These are phyloP conservation scores for Leccinum boreale DNA, from an alignment of 768 basidiomycete species.

Conservation along the genomic window DNA sequence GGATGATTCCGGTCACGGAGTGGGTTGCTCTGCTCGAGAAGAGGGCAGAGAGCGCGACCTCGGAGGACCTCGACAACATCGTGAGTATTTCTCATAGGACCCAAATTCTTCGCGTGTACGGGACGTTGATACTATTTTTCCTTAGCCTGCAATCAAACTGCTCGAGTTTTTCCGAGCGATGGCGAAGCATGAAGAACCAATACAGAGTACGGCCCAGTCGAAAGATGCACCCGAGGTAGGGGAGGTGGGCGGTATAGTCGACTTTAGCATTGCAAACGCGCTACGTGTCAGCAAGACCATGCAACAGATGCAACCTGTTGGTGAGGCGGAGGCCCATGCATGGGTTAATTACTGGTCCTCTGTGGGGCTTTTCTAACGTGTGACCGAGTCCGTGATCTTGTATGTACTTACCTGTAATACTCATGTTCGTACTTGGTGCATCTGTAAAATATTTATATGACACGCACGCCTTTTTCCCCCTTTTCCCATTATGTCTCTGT, in stretches of 20 bases:
- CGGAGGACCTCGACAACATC: conserved; percentile 5
- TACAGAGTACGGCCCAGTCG: background rate
- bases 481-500: background rate
- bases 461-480: background rate
- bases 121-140: background rate
- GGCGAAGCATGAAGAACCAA: background rate
- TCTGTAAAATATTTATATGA: background rate
- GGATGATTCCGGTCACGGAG: conserved; percentile 23
- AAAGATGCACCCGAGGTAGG: background rate
- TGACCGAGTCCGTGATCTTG: background rate
- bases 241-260: conserved; percentile 4
- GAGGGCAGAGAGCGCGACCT: conserved; percentile 13
- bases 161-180: conserved; percentile 26
- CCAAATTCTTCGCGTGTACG: no score
- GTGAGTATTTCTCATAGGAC: background rate
- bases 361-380: conserved; percentile 8
- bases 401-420: no score
- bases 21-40: conserved; percentile 31
- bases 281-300: conserved; percentile 13
- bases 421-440: no score
- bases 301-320: conserved; percentile 10
- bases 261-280: conserved; percentile 10
- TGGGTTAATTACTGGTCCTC: conserved; percentile 21
- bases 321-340: conserved; percentile 8
- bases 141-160: conserved; percentile 33